Base-by-base conservation (phyloP, 106 monocot species). In the Dendrobium huoshanense region DNA sequence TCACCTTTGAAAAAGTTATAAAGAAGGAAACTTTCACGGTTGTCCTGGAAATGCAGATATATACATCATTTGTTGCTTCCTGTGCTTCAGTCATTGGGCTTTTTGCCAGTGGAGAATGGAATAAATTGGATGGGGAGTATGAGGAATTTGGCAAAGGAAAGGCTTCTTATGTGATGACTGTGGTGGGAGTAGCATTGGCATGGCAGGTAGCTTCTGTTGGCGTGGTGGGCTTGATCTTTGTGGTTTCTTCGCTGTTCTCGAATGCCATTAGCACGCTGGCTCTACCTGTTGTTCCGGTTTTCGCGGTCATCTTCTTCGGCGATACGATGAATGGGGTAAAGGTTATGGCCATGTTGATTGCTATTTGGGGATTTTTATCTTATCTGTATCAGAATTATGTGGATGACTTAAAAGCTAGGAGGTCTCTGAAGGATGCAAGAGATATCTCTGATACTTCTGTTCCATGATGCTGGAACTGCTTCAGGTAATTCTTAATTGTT, bases 321-420 rank as follows among this genome's bases (percentile, higher is more conserved):
- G 88, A 88, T 44, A 73, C 43, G 77, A 80, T 88, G 82, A 67
- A 85, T 43, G 85, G 85, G 20, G 82, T 82, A 61, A 88, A 88
- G 80, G 76, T 85, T 37, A 17, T 88, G 47, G 79, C 85, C 48
- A 80, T 88, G 88, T 20, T 88, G 72, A 82, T 88, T 16, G 88
- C 80, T 9, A 5, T 88, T 1, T 88, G 88, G 88, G 85, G 85
- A 4, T 85, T 88, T 37, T 4, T 77, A 58, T 85, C 85, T 22
- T 85, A 88, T 33, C 51, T 88, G 2, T 85, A 85, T 77, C 88
- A 88, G 55, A 82, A 88, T 18, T 85, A 88, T 61, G 20, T 82
- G 20, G 85, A 85, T 64, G 82, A 85, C 41, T 58, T 13, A 9
- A 61, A 31, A 20, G 22, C 44, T 24, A 82, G 80, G 77, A 80